These are phyloP conservation scores for Septoria petroselini DNA, from an alignment of 2,329 filamentous ascomycete genomes.

Conservation along the genomic window DNA sequence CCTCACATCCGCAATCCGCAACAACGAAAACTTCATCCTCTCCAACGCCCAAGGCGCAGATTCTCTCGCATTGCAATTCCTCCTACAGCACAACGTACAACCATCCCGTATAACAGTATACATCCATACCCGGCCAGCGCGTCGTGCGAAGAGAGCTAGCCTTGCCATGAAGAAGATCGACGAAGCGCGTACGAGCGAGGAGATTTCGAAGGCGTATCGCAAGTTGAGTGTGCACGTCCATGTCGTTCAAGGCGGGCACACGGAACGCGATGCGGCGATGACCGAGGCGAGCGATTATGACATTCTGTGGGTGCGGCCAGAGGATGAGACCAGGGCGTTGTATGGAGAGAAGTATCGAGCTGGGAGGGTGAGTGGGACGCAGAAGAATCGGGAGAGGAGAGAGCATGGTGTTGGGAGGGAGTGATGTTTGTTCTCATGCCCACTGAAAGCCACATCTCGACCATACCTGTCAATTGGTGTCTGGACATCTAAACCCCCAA, in stretches of 20 bases:
- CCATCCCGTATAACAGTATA: slow-evolving; percentile 4
- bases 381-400: slow-evolving; percentile 11
- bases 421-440: no score
- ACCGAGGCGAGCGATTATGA: slow-evolving; percentile 11
- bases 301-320: slow-evolving; percentile 9
- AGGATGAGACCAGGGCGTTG: slow-evolving; percentile 8
- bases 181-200: neutral
- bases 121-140: neutral
- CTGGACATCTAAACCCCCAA: slow-evolving; percentile 17
- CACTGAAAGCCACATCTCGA: no score
- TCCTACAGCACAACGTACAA: neutral
- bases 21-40: slow-evolving; percentile 5
- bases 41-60: slow-evolving; percentile 8
- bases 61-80: slow-evolving; percentile 2
- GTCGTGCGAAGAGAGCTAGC: neutral
- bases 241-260: slow-evolving; percentile 7
- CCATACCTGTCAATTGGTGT: no score
- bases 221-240: slow-evolving; percentile 1
- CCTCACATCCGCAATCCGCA: neutral
- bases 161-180: neutral
- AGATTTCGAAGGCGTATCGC: neutral
- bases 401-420: no score
- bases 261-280: slow-evolving; percentile 8
- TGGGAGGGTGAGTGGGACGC: slow-evolving; percentile 5
- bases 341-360: slow-evolving; percentile 10